Evolutionary conservation across 805 yeast genomes (phyloP), one percentile per base, ranked within the genome.

Genomic region (Saccharomycopsis javanensis): DNA sequence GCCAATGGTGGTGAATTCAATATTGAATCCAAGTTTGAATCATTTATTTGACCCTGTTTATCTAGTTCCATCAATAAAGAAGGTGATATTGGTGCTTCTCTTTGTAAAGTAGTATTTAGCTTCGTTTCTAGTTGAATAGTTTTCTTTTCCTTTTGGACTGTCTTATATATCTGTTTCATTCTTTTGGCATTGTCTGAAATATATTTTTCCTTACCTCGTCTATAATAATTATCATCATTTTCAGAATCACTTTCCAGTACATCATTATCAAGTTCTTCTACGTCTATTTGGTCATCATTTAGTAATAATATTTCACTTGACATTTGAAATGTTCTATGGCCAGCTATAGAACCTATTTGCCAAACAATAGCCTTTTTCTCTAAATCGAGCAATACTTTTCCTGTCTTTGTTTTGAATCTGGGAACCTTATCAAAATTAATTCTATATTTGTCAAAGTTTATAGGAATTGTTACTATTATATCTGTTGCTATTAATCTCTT

Each of bases 351-450:
- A 3, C 79, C 81, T 16, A 90, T 76, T 50, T 78, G 77, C 97
- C 97, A 91, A 1, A 84, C 68, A 1, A 91, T 69, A 55, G 80
- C 81, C 33, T 85, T 79, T 50, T 79, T 76, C 61, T 89, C 92
- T 5, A 94, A 76, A 58, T 83, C 82, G 67, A 83, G 87, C 10
- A 79, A 72, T 1, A 88, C 94, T 38, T 76, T 76, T 0, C 97
- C 97, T 34, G 76, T 63, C 62, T 83, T 83, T 4, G 94, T 76
- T 64, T 85, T 87, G 69, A 82, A 88, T 63, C 82, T 80, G 23
- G 91, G 80, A 2, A 79, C 72, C 57, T 72, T 74, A 53, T 72
- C 71, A 58, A 75, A 73, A 62, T 81, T 75, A 4, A 79, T 71
- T 4, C 65, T 60, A 55, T 70, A 72, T 64, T 68, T 74, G 71